Percentiles rank a stretch among this genome's conserved stretches.
phyloP scores from a whole-genome alignment of 1,284 basidiomycete genomes.

The Marasmius fiardii region DNA sequence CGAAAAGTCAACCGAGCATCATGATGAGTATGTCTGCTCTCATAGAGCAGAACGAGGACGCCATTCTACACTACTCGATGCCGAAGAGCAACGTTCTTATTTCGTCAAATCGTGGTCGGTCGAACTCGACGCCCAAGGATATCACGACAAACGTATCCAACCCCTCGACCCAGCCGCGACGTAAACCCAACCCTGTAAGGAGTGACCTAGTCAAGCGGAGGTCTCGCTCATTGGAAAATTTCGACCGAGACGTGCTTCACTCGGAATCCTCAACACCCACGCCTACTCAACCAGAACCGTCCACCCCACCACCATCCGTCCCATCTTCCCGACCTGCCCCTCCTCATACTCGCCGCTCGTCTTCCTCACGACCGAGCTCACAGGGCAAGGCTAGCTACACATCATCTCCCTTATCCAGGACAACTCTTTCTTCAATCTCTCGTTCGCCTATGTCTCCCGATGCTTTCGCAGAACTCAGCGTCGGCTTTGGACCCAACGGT shows the following conservation, averaged over 20 bases:
- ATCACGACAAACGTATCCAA: not conserved
- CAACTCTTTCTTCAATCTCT: not conserved
- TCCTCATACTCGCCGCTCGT: no score
- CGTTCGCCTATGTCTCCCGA: constrained; percentile 8
- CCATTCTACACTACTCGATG: constrained; percentile 14
- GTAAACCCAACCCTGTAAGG: not conserved
- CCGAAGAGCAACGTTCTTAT: constrained; percentile 4
- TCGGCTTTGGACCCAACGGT: not conserved
- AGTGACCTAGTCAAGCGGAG: not conserved
- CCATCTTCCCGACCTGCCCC: not conserved
- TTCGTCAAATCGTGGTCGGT: not conserved
- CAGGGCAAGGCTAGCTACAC: not conserved
- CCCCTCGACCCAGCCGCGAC: not conserved
- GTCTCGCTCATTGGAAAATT: constrained; percentile 9
- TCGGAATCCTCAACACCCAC: not conserved
- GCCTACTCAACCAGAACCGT: not conserved
- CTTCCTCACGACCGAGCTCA: not conserved
- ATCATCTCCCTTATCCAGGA: not conserved
- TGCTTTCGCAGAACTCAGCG: constrained; percentile 14
- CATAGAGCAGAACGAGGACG: constrained; percentile 53
- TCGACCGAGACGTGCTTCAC: not conserved
- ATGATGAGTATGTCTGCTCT: constrained; percentile 55
- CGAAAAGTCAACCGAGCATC: constrained; percentile 33
- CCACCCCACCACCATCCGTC: not conserved
- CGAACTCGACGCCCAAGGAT: not conserved